A percentile compares a stretch with the other conserved stretches of the same genome.
Conservation (phyloP, 164 flowering plant species). For the Stephania japonica region DNA sequence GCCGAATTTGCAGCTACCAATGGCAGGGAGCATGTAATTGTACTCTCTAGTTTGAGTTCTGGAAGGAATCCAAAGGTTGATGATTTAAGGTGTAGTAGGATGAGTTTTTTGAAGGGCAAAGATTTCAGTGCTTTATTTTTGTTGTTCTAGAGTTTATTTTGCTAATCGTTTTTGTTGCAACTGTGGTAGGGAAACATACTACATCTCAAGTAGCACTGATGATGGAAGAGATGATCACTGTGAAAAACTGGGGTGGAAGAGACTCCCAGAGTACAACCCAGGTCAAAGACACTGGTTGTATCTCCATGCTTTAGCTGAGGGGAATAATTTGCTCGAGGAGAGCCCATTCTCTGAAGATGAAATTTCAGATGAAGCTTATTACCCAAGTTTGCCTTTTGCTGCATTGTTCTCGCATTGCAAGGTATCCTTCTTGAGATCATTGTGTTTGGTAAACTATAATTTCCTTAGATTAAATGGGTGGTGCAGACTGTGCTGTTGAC, state of each 20-base stretch:
- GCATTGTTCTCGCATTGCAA: conserved; percentile 79
- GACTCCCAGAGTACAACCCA: conserved; percentile 66
- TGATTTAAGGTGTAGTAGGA: conserved; percentile 48
- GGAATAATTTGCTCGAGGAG: conserved; percentile 30
- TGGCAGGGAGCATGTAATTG: conserved; percentile 76
- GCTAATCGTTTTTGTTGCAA: conserved; percentile 13
- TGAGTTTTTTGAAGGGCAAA: neutral
- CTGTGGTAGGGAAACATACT: conserved; percentile 60
- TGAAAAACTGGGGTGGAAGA: conserved; percentile 78
- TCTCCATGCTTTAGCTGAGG: conserved; percentile 57
- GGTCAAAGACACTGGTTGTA: conserved; percentile 63
- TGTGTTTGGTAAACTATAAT: neutral
- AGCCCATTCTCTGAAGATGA: conserved; percentile 55
- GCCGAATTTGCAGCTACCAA: conserved; percentile 66
- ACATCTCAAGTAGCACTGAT: conserved; percentile 53
- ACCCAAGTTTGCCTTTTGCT: conserved; percentile 88
- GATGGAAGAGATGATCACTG: conserved; percentile 72
- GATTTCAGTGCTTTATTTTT: neutral
- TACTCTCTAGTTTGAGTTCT: conserved; percentile 89
- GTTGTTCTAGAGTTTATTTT: neutral
- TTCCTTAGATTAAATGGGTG: neutral
- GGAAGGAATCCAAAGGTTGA: conserved; percentile 64
- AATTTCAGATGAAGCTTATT: conserved; percentile 65
- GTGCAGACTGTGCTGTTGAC: neutral
- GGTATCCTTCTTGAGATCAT: conserved; percentile 31